phyloP scores from a whole-genome alignment of 192 early-diverging fungal species.

The Martensiomyces pterosporus region DNA sequence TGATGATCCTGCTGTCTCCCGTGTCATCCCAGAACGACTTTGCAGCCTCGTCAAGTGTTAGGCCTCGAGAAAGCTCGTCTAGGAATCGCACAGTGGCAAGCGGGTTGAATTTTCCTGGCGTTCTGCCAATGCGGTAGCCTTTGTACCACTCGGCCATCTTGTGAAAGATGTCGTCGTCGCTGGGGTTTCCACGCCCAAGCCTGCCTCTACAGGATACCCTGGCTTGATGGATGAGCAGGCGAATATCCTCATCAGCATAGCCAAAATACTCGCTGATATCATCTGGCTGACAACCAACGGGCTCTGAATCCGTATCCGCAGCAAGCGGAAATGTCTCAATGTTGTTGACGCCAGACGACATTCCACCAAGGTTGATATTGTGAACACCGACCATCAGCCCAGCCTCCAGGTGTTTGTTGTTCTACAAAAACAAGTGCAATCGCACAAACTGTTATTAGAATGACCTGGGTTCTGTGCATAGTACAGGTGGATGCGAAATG shows the following conservation, averaged over 20 bases:
- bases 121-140: slow-evolving; percentile 2
- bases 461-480: too few species aligned
- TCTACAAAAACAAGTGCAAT: too few species aligned
- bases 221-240: not conserved
- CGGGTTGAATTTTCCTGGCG: slow-evolving; percentile 4
- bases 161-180: not conserved
- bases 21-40: not conserved
- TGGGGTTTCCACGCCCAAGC: not conserved
- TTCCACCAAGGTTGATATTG: not conserved
- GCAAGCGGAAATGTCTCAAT: not conserved
- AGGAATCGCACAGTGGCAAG: slow-evolving; percentile 1
- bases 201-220: not conserved
- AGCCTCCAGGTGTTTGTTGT: not conserved
- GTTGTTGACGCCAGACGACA: slow-evolving; percentile 9
- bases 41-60: not conserved
- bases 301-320: not conserved
- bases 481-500: too few species aligned
- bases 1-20: not conserved
- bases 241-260: not conserved
- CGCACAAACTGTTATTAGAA: too few species aligned
- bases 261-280: slow-evolving; percentile 2
- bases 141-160: slow-evolving; percentile 10
- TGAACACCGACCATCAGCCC: slow-evolving; percentile 12
- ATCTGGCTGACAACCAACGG: not conserved
- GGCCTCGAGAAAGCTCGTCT: not conserved